Percentiles rank a stretch among this genome's conserved stretches.
Conservation (phyloP, 345 rosid species). For the Camelina neglecta region DNA sequence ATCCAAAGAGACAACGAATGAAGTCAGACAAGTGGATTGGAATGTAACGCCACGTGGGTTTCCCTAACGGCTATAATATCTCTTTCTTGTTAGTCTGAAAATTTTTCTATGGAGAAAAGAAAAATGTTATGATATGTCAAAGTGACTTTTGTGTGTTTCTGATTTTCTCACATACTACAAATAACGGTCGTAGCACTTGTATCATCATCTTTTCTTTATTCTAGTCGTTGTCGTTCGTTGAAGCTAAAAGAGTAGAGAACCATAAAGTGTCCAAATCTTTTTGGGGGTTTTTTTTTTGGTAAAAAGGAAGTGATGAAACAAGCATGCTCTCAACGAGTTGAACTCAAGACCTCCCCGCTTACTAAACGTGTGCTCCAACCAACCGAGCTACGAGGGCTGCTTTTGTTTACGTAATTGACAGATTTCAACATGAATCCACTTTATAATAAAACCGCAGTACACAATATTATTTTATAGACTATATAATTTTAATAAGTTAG, state of each 20-base stretch:
- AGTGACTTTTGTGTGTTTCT: slow-evolving; percentile 22
- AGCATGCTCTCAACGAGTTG: no score
- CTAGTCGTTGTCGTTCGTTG: slow-evolving; percentile 16
- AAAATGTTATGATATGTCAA: slow-evolving; percentile 4
- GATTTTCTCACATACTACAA: slow-evolving; percentile 5
- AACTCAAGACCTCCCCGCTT: no score
- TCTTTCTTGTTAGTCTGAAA: slow-evolving; percentile 9
- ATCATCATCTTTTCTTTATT: background rate
- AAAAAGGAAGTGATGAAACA: no score
- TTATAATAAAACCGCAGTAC: no score
- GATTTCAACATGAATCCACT: background rate
- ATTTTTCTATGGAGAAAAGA: background rate
- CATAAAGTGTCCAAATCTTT: slow-evolving; percentile 12
- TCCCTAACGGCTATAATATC: slow-evolving; percentile 38
- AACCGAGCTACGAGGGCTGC: no score
- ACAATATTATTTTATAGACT: no score
- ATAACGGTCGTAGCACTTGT: slow-evolving; percentile 20
- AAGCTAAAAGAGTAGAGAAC: background rate
- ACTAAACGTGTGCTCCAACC: no score
- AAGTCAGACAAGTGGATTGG: slow-evolving; percentile 35
- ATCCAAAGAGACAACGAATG: slow-evolving; percentile 46
- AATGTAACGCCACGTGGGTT: slow-evolving; percentile 36
- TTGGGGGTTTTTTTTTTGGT: background rate
- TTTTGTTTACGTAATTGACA: no score
- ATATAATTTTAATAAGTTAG: no score